Percentiles rank a stretch among this genome's conserved stretches.
Evolutionary conservation across 805 yeast genomes (phyloP).

Genomic region (Kazachstania kunashirensis): DNA sequence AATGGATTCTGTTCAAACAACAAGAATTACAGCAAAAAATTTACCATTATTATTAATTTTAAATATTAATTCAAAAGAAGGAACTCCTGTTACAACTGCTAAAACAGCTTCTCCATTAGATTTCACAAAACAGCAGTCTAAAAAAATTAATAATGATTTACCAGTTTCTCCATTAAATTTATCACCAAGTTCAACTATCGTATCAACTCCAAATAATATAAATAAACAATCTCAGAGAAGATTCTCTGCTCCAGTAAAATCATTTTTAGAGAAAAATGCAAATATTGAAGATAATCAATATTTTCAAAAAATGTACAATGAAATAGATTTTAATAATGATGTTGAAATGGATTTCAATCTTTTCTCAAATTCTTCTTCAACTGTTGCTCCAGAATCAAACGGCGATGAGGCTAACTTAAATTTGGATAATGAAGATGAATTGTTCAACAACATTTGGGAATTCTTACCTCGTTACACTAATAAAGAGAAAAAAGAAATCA

Average conservation of each 20-base stretch:
- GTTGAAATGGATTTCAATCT: constrained; percentile 1
- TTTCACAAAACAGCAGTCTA: not conserved
- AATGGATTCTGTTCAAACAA: not conserved
- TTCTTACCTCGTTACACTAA: constrained; percentile 10
- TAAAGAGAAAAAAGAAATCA: not conserved
- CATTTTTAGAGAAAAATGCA: not conserved
- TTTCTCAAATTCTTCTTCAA: not conserved
- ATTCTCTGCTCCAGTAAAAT: constrained; percentile 3
- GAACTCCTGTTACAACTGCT: not conserved
- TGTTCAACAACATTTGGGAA: constrained; percentile 9
- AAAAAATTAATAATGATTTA: not conserved
- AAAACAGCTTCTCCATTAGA: not conserved
- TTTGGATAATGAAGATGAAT: constrained; percentile 6
- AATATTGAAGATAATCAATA: constrained; percentile 1
- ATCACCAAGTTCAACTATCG: constrained; percentile 7
- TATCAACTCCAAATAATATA: constrained; percentile 5
- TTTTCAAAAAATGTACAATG: constrained; percentile 1
- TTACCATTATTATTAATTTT: constrained; percentile 1
- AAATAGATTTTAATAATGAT: not conserved
- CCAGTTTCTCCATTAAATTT: constrained; percentile 4
- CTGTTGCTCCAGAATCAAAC: not conserved
- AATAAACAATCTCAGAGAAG: constrained; percentile 1
- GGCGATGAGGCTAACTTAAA: not conserved
- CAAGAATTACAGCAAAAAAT: constrained; percentile 1
- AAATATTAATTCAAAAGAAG: not conserved